These are phyloP conservation scores for Allium sativum DNA, from an alignment of 106 monocot species.

Conservation along the genomic window DNA sequence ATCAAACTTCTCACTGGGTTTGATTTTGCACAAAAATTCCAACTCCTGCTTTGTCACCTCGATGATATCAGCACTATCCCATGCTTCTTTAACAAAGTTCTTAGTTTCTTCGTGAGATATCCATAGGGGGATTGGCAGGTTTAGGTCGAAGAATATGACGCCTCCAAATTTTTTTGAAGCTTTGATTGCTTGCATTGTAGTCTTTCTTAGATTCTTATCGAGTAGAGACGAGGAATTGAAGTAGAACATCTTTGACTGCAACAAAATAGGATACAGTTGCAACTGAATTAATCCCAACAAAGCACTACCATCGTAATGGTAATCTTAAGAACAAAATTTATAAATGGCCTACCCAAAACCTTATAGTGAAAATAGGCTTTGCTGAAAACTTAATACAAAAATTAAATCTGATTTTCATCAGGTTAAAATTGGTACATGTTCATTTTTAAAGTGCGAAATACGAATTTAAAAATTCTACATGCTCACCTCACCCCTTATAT, in stretches of 20 bases:
- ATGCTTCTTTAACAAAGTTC: constrained; percentile 45
- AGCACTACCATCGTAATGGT: background rate
- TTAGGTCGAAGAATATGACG: constrained; percentile 67
- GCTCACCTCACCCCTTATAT: too few species aligned
- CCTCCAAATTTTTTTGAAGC: constrained; percentile 51
- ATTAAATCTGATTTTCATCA: too few species aligned
- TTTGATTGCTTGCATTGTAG: constrained; percentile 52
- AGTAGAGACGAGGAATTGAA: constrained; percentile 76
- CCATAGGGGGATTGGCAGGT: constrained; percentile 75
- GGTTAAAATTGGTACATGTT: too few species aligned
- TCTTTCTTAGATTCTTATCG: constrained; percentile 33
- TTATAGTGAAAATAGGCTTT: background rate
- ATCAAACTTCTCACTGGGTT: constrained; percentile 53
- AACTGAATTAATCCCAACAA: background rate
- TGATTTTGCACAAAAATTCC: constrained; percentile 57
- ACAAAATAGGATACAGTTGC: background rate
- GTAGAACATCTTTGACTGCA: constrained; percentile 94
- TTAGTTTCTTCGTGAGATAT: constrained; percentile 52
- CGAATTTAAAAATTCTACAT: too few species aligned
- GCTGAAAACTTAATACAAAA: too few species aligned
- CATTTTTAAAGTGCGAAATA: too few species aligned
- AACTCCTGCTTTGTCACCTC: constrained; percentile 87
- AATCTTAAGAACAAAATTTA: background rate
- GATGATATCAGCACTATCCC: constrained; percentile 55
- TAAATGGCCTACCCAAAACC: background rate